These are phyloP conservation scores for Myrmaecium sp. DNA, from an alignment of 2,329 filamentous ascomycete species.

Conservation along the genomic window DNA sequence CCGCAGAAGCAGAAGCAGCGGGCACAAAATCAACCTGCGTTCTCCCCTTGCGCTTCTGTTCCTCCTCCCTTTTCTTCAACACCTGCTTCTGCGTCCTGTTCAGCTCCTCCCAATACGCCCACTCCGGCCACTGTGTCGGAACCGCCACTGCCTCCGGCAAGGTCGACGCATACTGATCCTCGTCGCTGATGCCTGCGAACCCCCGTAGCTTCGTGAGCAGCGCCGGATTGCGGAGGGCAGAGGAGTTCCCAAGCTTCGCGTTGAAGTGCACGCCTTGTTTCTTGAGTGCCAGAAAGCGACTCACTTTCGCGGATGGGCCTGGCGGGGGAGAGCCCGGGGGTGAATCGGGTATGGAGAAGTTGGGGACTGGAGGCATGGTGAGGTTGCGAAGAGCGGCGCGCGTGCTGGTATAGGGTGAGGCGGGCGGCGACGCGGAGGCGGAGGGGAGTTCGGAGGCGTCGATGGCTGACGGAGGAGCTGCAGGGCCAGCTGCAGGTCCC, in stretches of 20 bases:
- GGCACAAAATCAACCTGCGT: slow-evolving; percentile 18
- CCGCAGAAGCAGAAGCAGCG: slow-evolving; percentile 5
- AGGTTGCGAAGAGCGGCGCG: slow-evolving; percentile 51
- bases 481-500: slow-evolving; percentile 5
- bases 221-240: slow-evolving; percentile 53
- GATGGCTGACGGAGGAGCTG: slow-evolving; percentile 9
- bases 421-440: slow-evolving; percentile 11
- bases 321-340: slow-evolving; percentile 39
- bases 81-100: slow-evolving; percentile 23
- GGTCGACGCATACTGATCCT: slow-evolving; percentile 50
- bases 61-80: slow-evolving; percentile 15
- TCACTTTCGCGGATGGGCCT: slow-evolving; percentile 46
- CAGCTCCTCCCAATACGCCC: slow-evolving; percentile 27
- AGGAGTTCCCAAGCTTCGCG: slow-evolving; percentile 48
- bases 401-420: slow-evolving; percentile 50
- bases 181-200: slow-evolving; percentile 42
- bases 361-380: slow-evolving; percentile 54
- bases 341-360: slow-evolving; percentile 58
- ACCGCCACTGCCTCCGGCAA: slow-evolving; percentile 22
- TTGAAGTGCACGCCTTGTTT: slow-evolving; percentile 66
- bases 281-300: slow-evolving; percentile 62
- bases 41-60: slow-evolving; percentile 12
- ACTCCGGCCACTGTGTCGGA: slow-evolving; percentile 22
- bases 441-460: slow-evolving; percentile 6
- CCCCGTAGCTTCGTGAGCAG: slow-evolving; percentile 55